Percentiles rank a stretch among this genome's conserved stretches.
Evolutionary conservation across 192 early-diverging fungal genomes (phyloP).

Genomic region (Backusella psychrophila): DNA sequence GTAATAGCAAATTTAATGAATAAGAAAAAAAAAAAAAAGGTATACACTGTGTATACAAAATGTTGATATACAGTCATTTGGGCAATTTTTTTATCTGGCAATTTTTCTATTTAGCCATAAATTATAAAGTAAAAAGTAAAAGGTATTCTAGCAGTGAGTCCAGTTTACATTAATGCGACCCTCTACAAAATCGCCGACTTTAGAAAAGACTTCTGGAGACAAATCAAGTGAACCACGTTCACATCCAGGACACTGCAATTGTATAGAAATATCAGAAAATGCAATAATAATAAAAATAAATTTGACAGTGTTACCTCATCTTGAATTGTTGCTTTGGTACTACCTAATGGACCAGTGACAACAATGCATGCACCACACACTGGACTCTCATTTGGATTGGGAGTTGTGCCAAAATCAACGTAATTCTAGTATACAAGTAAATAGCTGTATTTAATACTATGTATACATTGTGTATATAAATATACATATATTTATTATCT

Average conservation of each 20-base stretch:
- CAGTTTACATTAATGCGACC: conserved; percentile 34
- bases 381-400: conserved; percentile 40
- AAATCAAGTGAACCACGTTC: conserved; percentile 31
- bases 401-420: conserved; percentile 46
- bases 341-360: conserved; percentile 49
- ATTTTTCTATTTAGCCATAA: background rate
- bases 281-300: background rate
- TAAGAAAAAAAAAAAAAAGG: background rate
- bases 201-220: conserved; percentile 31
- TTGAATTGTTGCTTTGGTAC: conserved; percentile 45
- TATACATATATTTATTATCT: conserved; percentile 6
- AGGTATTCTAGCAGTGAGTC: conserved; percentile 21
- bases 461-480: conserved; percentile 6
- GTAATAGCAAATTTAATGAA: background rate
- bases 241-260: conserved; percentile 21
- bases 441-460: conserved; percentile 13
- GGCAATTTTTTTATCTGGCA: too few species aligned
- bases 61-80: too few species aligned
- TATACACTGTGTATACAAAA: background rate
- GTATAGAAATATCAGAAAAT: conserved; percentile 5
- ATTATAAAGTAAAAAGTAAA: background rate
- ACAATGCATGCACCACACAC: conserved; percentile 52
- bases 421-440: conserved; percentile 32
- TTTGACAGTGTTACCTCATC: conserved; percentile 45
- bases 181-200: conserved; percentile 27